These are phyloP conservation scores for Scedosporium dehoogii DNA, from an alignment of 2,329 filamentous ascomycete species.

Conservation along the genomic window DNA sequence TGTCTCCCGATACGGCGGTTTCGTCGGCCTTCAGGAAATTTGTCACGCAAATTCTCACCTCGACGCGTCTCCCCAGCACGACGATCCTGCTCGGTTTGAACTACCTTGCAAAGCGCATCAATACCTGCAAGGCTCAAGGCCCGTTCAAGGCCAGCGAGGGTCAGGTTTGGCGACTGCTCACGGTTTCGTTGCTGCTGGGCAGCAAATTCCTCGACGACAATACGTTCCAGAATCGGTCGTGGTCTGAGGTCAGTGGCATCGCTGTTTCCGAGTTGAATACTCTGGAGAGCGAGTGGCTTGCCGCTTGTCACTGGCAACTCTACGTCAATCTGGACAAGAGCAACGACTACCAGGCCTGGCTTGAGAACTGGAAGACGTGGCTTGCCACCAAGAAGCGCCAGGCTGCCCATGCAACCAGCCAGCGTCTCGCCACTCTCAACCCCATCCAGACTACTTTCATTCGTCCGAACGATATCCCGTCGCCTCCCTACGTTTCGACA, in stretches of 20 bases:
- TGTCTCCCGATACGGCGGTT: conserved; percentile 41
- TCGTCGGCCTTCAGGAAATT: conserved; percentile 80
- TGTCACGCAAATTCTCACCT: conserved; percentile 80
- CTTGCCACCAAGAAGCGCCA: conserved; percentile 44
- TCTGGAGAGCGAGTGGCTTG: conserved; percentile 81
- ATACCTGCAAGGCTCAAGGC: conserved; percentile 51
- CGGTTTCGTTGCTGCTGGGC: conserved; percentile 72
- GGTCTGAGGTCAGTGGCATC: conserved; percentile 91
- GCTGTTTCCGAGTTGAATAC: conserved; percentile 73
- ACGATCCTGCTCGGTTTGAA: conserved; percentile 87
- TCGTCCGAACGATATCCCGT: conserved; percentile 14
- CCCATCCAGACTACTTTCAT: conserved; percentile 29
- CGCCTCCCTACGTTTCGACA: conserved; percentile 22
- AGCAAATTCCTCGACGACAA: conserved; percentile 97
- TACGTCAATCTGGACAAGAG: conserved; percentile 76
- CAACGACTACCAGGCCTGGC: conserved; percentile 58
- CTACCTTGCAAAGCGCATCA: conserved; percentile 77
- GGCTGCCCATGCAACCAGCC: conserved; percentile 18
- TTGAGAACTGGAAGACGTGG: conserved; percentile 51
- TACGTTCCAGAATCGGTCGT: conserved; percentile 94
- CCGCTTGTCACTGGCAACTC: conserved; percentile 71
- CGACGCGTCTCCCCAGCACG: conserved; percentile 79
- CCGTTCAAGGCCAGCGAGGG: conserved; percentile 52
- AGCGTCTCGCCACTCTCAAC: conserved; percentile 29
- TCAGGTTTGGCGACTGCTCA: conserved; percentile 80